A percentile compares a stretch with the other conserved stretches of the same genome.
Evolutionary conservation across 1,284 basidiomycete species (phyloP).

Genomic region (Paramarasmius palmivorus): DNA sequence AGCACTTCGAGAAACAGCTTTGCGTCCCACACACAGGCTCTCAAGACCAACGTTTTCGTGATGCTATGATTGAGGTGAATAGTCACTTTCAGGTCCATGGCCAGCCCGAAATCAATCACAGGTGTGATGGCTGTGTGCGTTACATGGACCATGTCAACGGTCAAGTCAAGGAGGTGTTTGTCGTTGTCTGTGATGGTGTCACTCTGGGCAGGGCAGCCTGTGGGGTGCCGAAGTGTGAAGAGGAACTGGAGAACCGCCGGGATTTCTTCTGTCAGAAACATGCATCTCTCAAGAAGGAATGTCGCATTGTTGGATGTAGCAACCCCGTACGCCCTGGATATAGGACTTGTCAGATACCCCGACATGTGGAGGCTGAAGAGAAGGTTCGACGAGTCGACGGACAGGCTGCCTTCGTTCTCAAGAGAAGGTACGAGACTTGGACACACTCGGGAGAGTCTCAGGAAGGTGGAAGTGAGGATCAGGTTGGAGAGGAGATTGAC

Average conservation of each 20-base stretch:
- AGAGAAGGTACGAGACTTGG: background rate
- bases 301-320: background rate
- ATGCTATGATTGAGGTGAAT: background rate
- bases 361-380: background rate
- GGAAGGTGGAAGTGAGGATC: background rate
- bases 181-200: background rate
- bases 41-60: background rate
- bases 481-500: background rate
- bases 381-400: background rate
- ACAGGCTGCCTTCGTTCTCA: background rate
- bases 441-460: background rate
- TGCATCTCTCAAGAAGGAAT: background rate
- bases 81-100: background rate
- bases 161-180: background rate
- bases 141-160: background rate
- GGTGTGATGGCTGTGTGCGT: background rate
- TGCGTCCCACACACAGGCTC: background rate
- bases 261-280: background rate
- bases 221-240: background rate
- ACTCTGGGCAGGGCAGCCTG: background rate
- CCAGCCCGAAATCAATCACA: background rate
- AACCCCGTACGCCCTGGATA: background rate
- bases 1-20: background rate
- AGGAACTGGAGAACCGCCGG: background rate
- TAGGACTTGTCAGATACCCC: background rate